Conservation (phyloP, 495 filamentous ascomycete genomes). For the Neurospora sp. region DNA sequence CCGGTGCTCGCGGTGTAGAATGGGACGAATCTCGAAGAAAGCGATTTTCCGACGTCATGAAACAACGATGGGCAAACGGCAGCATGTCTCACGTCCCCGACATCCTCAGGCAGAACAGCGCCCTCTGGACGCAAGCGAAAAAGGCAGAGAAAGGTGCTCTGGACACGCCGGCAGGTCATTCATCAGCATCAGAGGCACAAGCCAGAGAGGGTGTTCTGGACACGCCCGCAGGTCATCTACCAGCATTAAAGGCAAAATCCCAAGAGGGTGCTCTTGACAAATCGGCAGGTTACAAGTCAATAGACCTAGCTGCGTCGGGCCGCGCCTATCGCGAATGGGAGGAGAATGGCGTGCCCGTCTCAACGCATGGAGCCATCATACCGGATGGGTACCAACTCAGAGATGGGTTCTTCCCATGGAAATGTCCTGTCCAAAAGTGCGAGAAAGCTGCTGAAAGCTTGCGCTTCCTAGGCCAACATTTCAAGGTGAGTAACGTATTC, state of each 20-base stretch:
- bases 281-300: constrained; percentile 1
- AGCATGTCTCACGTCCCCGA: constrained; percentile 10
- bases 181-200: neutral
- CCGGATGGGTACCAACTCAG: constrained; percentile 13
- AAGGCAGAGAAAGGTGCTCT: neutral
- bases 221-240: too few relatives aligned
- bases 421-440: constrained; percentile 14
- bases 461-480: constrained; percentile 10
- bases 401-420: constrained; percentile 7
- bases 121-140: constrained; percentile 1
- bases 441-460: neutral
- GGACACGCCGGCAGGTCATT: neutral
- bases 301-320: constrained; percentile 14
- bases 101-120: constrained; percentile 2
- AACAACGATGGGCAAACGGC: constrained; percentile 19
- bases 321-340: constrained; percentile 14
- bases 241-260: neutral
- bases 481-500: constrained; percentile 6
- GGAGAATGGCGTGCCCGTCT: neutral
- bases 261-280: neutral
- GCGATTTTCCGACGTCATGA: neutral
- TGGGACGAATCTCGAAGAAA: neutral
- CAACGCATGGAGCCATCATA: constrained; percentile 9
- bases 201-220: too few relatives aligned
- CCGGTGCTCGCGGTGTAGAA: neutral